These are phyloP conservation scores for Sphaerulina vaccinii DNA, from an alignment of 2,329 filamentous ascomycete genomes.

Conservation along the genomic window DNA sequence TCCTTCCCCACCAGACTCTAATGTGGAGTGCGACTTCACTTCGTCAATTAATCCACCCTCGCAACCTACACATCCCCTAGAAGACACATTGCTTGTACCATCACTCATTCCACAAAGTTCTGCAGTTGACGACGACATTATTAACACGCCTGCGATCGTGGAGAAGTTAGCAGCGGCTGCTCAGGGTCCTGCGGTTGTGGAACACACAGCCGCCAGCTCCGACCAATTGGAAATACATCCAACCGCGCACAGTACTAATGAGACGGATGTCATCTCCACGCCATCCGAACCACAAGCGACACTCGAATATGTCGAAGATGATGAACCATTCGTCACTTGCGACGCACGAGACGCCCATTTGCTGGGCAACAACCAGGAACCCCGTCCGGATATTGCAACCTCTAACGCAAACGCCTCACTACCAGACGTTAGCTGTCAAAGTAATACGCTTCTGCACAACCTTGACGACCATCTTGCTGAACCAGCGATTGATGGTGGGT, in stretches of 20 bases:
- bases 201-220: neutral
- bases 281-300: neutral
- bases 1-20: slow-evolving; percentile 38
- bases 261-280: neutral
- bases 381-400: neutral
- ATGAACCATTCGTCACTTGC: slow-evolving; percentile 10
- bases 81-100: neutral
- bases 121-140: neutral
- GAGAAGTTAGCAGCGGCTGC: too few species aligned
- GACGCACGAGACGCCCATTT: neutral
- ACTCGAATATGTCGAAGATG: neutral
- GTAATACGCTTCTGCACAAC: slow-evolving; percentile 9
- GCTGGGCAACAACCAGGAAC: slow-evolving; percentile 2
- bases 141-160: too few species aligned
- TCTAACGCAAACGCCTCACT: slow-evolving; percentile 4
- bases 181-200: neutral
- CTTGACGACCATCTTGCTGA: neutral
- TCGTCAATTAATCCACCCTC: slow-evolving; percentile 14
- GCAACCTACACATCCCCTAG: slow-evolving; percentile 1
- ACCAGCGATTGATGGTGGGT: neutral
- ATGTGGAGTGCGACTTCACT: slow-evolving; percentile 30
- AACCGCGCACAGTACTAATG: neutral
- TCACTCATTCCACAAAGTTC: slow-evolving; percentile 4
- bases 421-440: neutral
- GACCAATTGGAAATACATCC: slow-evolving; percentile 7